These are phyloP conservation scores for Bipolaris sorokiniana DNA, from an alignment of 2,329 filamentous ascomycete genomes.

Conservation along the genomic window DNA sequence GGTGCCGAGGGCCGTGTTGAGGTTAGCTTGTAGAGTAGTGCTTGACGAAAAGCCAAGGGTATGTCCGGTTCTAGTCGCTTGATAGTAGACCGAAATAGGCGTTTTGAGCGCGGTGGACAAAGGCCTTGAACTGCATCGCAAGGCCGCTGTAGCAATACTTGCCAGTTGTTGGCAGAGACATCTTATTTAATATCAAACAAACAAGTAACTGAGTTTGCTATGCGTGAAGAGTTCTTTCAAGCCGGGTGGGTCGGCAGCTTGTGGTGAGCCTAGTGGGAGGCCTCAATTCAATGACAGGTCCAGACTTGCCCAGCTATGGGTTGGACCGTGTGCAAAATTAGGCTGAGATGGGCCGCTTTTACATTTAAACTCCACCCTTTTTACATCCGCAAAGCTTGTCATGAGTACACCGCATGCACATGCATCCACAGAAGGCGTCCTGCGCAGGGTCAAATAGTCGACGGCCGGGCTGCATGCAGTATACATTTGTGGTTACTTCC, in stretches of 20 bases:
- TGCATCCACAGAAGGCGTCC: neutral
- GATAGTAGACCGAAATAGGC: slow-evolving; percentile 35
- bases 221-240: neutral
- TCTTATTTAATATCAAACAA: slow-evolving; percentile 42
- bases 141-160: slow-evolving; percentile 42
- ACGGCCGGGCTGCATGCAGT: slow-evolving; percentile 4
- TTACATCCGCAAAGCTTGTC: neutral
- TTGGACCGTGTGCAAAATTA: neutral
- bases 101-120: slow-evolving; percentile 43
- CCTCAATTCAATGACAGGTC: neutral
- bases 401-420: neutral
- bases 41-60: slow-evolving; percentile 32
- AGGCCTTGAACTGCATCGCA: slow-evolving; percentile 29
- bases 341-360: neutral
- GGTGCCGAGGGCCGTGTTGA: slow-evolving; percentile 52
- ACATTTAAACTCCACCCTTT: neutral
- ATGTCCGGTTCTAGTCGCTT: slow-evolving; percentile 35
- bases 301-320: neutral
- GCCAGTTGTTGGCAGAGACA: slow-evolving; percentile 38
- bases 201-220: slow-evolving; percentile 13
- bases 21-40: slow-evolving; percentile 46
- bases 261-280: slow-evolving; percentile 2
- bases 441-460: neutral
- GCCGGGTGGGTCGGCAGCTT: slow-evolving; percentile 1
- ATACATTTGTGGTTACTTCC: neutral